Percentiles rank a stretch among this genome's conserved stretches.
Evolutionary conservation across 805 yeast species (phyloP).

Genomic region (Saturnispora zaruensis): DNA sequence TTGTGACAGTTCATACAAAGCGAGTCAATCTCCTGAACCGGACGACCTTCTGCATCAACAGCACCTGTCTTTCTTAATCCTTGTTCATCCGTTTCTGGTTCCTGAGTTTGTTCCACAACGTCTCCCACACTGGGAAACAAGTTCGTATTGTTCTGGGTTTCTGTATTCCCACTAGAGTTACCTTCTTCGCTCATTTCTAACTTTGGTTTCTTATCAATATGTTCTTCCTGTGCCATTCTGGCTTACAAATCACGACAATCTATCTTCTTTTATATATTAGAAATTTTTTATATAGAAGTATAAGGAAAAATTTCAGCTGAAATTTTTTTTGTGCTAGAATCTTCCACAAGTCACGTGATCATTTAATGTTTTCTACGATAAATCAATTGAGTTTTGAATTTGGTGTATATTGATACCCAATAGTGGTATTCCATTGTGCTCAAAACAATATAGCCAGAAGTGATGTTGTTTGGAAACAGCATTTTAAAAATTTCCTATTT

Average conservation of each 20-base stretch:
- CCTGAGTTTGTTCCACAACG: slow-evolving; percentile 40
- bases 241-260: neutral
- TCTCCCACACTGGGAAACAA: slow-evolving; percentile 55
- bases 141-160: slow-evolving; percentile 27
- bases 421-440: neutral
- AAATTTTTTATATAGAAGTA: neutral
- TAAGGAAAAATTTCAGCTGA: neutral
- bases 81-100: slow-evolving; percentile 14
- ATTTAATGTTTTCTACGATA: no score
- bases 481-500: neutral
- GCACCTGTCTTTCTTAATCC: slow-evolving; percentile 61
- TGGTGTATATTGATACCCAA: neutral
- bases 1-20: slow-evolving; percentile 93
- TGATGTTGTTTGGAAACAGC: neutral
- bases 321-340: neutral
- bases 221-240: slow-evolving; percentile 5
- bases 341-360: slow-evolving; percentile 8
- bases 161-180: neutral
- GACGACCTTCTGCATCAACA: slow-evolving; percentile 77
- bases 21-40: slow-evolving; percentile 92
- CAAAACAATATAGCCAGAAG: neutral
- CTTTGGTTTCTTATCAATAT: slow-evolving; percentile 24
- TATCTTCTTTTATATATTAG: neutral
- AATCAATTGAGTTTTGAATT: no score
- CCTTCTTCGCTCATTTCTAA: slow-evolving; percentile 15